Evolutionary conservation across 305 asterid genomes (phyloP).

Genomic region (Fraxinus xanthoxyloides): DNA sequence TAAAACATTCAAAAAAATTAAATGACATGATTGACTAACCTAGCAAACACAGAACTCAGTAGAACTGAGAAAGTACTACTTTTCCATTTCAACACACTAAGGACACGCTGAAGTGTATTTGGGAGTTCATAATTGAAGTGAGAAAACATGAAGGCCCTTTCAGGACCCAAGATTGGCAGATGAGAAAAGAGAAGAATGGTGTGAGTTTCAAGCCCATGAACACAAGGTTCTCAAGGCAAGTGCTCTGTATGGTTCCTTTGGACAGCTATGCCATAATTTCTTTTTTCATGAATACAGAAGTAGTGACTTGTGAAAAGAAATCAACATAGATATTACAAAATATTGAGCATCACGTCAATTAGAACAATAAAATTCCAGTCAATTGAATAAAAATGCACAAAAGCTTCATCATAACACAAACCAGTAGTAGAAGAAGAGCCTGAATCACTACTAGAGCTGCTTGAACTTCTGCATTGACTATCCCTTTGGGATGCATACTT

Average conservation of each 20-base stretch:
- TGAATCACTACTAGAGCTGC: conserved; percentile 61
- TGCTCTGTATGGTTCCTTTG: neutral
- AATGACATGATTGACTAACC: neutral
- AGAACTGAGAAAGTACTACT: neutral
- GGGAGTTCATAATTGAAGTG: neutral
- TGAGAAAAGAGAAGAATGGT: neutral
- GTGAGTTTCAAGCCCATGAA: neutral
- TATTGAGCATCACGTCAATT: neutral
- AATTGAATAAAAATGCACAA: neutral
- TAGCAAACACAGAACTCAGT: neutral
- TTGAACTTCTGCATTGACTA: conserved; percentile 50
- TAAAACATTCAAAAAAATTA: neutral
- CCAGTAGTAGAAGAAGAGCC: conserved; percentile 56
- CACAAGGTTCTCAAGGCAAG: neutral
- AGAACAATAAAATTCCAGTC: neutral
- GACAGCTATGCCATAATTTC: neutral
- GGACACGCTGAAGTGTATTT: neutral
- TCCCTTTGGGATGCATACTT: conserved; percentile 37
- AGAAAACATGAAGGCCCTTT: neutral
- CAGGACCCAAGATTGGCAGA: neutral
- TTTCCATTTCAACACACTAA: neutral
- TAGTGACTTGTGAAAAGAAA: neutral
- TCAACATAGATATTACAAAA: neutral
- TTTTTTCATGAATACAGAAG: neutral
- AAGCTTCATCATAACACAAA: conserved; percentile 29